Evolutionary conservation across 192 early-diverging fungal genomes (phyloP), one percentile per base, ranked within the genome.

Genomic region (Rhizophagus prolifer): DNA sequence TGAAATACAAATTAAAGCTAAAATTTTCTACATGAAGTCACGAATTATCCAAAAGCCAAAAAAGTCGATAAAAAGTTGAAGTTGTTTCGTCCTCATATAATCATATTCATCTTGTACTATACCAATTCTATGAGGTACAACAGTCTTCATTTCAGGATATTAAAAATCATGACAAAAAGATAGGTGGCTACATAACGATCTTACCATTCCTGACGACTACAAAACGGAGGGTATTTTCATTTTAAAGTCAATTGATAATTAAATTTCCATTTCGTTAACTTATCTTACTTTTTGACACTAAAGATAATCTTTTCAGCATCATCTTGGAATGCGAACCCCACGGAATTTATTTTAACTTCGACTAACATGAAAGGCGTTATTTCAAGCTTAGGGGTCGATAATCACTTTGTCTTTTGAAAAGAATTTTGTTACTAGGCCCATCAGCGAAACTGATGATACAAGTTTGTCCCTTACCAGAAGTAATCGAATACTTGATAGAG

Each of bases 201-300:
- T n/a, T n/a, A n/a, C n/a, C n/a, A n/a, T n/a, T 31, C 30, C 30
- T 31, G 30, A 73, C 54, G 25, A 73, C 71, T 41, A 73, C 71
- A 26, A n/a, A 73, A 60, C 71, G 34, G 61, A 73, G 71, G 34
- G 71, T 73, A 73, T 73, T 30, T 71, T 23, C 58, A 19, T 31
- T 31, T 31, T 31, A 23, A n/a, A 71, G 25, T 16, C 34, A 36
- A 36, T 25, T 62, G 25, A 41, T 3, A 67, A 67, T 67, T 41
- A 47, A 70, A 50, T 34, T 70, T 70, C 36, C 3, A 31, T 70
- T 23, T 2, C 60, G 60, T 62, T n/a, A 62, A n/a, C 4, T 31
- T 31, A 31, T 31, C 2, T 31, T n/a, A n/a, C n/a, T 31, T 31
- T 31, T 31, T 31, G 30, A 2, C 30, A 2, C 30, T 31, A 31